Evolutionary conservation across 1,284 basidiomycete genomes (phyloP).

Genomic region (Trametes polyzona): DNA sequence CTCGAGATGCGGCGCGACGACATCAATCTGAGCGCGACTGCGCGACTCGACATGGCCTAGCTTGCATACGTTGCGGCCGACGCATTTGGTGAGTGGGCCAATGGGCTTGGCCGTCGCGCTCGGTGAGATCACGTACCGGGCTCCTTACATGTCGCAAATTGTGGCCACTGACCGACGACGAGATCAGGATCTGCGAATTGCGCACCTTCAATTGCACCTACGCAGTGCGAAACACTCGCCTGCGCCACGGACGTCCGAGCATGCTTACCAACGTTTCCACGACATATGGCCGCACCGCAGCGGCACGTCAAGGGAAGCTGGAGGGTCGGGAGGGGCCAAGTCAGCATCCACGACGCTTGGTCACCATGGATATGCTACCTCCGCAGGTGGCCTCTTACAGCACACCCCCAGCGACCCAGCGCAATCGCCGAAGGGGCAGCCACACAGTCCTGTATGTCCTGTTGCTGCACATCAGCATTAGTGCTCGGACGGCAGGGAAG

Average conservation of each 20-base stretch:
- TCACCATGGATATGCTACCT: slow-evolving; percentile 4
- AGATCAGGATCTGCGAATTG: not conserved
- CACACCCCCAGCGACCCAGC: not conserved
- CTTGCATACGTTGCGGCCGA: too few species aligned
- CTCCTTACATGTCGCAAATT: not conserved
- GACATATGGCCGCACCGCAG: too few species aligned
- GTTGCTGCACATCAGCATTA: not conserved
- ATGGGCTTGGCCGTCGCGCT: not conserved
- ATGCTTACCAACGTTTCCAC: too few species aligned
- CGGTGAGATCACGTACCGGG: not conserved
- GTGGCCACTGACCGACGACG: not conserved
- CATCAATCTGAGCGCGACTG: not conserved
- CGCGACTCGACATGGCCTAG: not conserved
- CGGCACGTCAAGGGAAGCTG: not conserved
- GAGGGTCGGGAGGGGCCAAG: not conserved
- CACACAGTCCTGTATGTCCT: too few species aligned
- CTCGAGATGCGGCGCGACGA: not conserved
- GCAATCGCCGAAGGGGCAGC: not conserved
- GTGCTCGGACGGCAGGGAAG: not conserved
- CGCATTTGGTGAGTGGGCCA: not conserved
- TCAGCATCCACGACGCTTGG: slow-evolving; percentile 1
- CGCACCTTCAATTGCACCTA: not conserved
- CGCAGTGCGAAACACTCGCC: too few species aligned
- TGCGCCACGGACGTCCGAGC: too few species aligned
- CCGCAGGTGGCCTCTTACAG: too few species aligned